phyloP scores from a whole-genome alignment of 805 yeast genomes.

The Alloascoidea africana region DNA sequence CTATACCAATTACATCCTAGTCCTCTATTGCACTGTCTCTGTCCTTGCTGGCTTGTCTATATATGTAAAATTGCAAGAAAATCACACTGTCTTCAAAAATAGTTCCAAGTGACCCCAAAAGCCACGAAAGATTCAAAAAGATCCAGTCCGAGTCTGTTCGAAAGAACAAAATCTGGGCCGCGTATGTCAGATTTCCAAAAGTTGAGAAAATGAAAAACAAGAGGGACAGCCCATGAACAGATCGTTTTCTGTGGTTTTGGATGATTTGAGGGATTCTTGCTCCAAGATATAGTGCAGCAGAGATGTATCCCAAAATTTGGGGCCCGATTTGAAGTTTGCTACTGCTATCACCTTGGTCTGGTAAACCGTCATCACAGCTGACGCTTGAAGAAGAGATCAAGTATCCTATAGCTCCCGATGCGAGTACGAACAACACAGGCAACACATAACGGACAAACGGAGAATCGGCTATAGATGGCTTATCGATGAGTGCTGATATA shows the following conservation, averaged over 20 bases:
- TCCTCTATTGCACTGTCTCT: no score
- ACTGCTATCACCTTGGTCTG: no score
- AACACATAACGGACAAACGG: constrained; percentile 30
- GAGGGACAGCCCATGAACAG: constrained; percentile 59
- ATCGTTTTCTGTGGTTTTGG: constrained; percentile 49
- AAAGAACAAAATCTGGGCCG: constrained; percentile 41
- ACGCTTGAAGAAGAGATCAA: constrained; percentile 23
- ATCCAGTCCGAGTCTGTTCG: constrained; percentile 36
- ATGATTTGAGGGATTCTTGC: constrained; percentile 57
- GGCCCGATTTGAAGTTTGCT: constrained; percentile 26
- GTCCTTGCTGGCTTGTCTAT: constrained; percentile 20
- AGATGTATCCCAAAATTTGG: constrained; percentile 39
- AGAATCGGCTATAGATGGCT: constrained; percentile 22
- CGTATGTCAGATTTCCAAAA: constrained; percentile 43
- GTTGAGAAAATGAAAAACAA: constrained; percentile 45
- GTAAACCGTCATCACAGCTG: constrained; percentile 10
- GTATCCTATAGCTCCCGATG: constrained; percentile 36
- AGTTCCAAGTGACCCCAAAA: constrained; percentile 46
- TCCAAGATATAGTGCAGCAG: constrained; percentile 40
- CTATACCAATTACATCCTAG: no score
- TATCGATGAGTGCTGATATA: constrained; percentile 35
- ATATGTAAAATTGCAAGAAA: constrained; percentile 38
- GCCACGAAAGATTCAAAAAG: constrained; percentile 40
- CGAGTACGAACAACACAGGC: constrained; percentile 34
- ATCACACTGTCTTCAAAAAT: constrained; percentile 40